Base-by-base conservation (phyloP, 805 yeast genomes). In the Tetrapisispora namnaoensis region DNA sequence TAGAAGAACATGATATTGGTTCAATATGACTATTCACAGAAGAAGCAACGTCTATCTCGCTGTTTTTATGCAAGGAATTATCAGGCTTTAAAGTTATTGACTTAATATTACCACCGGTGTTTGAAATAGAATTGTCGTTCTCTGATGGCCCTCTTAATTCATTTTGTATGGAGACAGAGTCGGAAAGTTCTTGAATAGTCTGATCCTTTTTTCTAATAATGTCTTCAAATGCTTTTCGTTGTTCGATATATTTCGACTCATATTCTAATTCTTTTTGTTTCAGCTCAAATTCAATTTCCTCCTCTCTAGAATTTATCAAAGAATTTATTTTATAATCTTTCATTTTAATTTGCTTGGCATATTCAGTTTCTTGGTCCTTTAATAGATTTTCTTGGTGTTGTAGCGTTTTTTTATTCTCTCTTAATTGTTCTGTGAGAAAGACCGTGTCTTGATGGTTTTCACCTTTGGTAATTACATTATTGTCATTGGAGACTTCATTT, bases 261-360 rank as follows among this genome's bases (percentile, higher is more conserved):
- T 18, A 42, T 32, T 42, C 44, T 14, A 42, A 32, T 32, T 42
- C 44, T 20, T 30, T 42, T 20, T 42, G 44, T 20, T 42, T 42
- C 11, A 42, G 9, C 21, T 42, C 44, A 30, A 42, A 28, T 18
- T 30, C 44, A 13, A 42, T 42, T 32, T 42, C 44, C 30, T 42
- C 37, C 18, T 42, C 44, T 14, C 37, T 42, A 4, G 44, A 42
- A 10, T n/a, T 32, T 4, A 42, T n/a, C 11, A 42, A 30, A 5
- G 44, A 17, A 30, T 42, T 32, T 6, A 42, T 42, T 14, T 42
- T 42, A 18, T 30, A 17, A 22, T 42, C 37, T 16, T 32, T 42
- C 8, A 32, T 24, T 14, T 42, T 42, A 14, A 42, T 4, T n/a
- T 13, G 20, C 14, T 28, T n/a, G 3, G 20, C 14, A 17, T 30